phyloP scores from a whole-genome alignment of 176 grass and related monocot genomes.

The Poa pratensis region DNA sequence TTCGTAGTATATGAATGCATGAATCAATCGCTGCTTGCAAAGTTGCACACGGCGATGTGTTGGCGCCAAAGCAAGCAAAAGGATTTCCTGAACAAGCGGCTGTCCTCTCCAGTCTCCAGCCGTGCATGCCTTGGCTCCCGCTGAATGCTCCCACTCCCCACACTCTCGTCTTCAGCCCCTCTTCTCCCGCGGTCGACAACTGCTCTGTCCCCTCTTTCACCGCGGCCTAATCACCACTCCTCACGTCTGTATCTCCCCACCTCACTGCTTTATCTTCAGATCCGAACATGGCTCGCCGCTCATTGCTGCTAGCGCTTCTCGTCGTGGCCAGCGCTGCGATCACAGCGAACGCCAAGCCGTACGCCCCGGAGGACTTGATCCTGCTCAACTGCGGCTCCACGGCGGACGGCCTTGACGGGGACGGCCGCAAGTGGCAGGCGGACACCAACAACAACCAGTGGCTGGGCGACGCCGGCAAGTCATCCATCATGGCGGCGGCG shows the following conservation, averaged over 20 bases:
- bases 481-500: slow-evolving; percentile 44
- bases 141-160: slow-evolving; percentile 29
- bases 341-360: slow-evolving; percentile 16
- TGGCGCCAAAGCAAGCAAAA: background rate
- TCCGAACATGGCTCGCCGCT: background rate
- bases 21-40: too few species aligned
- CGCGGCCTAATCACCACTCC: background rate
- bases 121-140: slow-evolving; percentile 35
- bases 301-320: slow-evolving; percentile 25
- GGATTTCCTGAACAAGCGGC: slow-evolving; percentile 24
- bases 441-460: slow-evolving; percentile 59
- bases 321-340: background rate
- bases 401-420: slow-evolving; percentile 54
- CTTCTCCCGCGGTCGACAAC: slow-evolving; percentile 17
- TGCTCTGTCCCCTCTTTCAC: slow-evolving; percentile 8
- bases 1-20: too few species aligned
- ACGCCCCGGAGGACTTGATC: slow-evolving; percentile 49
- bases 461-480: slow-evolving; percentile 57
- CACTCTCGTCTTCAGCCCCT: slow-evolving; percentile 23
- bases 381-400: slow-evolving; percentile 72
- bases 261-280: background rate
- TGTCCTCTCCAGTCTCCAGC: background rate
- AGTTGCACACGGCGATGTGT: background rate
- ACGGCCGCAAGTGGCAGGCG: slow-evolving; percentile 63
- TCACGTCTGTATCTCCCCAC: background rate